Evolutionary conservation across 495 filamentous ascomycete species (phyloP).

Genomic region (Amorphotheca resinae): DNA sequence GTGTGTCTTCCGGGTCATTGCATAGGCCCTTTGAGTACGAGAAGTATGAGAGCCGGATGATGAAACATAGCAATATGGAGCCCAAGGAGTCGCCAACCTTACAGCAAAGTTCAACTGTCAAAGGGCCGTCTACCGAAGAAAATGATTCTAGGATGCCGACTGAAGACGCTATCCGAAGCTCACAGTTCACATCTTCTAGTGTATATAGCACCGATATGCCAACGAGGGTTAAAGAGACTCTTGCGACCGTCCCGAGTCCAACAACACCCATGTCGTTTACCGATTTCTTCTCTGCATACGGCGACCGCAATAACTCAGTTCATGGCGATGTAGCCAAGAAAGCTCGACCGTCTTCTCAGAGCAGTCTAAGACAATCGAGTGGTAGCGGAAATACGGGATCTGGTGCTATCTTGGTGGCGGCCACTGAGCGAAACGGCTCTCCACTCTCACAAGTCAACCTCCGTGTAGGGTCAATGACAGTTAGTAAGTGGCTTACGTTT

Average conservation of each 20-base stretch:
- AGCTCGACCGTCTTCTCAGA: not conserved
- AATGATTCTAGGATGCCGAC: not conserved
- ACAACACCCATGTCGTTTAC: conserved; percentile 39
- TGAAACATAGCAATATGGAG: conserved; percentile 18
- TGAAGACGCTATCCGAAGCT: not conserved
- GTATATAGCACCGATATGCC: conserved; percentile 34
- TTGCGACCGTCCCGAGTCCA: conserved; percentile 27
- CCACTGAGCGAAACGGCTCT: conserved; percentile 46
- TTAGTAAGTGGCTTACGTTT: conserved; percentile 78
- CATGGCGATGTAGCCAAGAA: conserved; percentile 16
- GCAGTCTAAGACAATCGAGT: conserved; percentile 2
- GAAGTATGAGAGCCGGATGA: conserved; percentile 23
- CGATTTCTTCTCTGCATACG: conserved; percentile 39
- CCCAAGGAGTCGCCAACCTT: conserved; percentile 19
- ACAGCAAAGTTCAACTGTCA: conserved; percentile 2
- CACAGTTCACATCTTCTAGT: conserved; percentile 14
- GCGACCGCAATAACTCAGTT: conserved; percentile 30
- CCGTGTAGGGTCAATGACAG: conserved; percentile 57
- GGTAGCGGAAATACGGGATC: not conserved
- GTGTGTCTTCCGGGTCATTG: conserved; percentile 39
- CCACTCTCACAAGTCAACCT: conserved; percentile 68
- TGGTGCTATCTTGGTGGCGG: conserved; percentile 7
- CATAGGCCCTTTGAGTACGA: conserved; percentile 34
- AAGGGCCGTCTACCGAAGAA: not conserved
- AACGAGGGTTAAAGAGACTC: conserved; percentile 30